Evolutionary conservation across 306 rosid genomes (phyloP), one percentile per base, ranked within the genome.

Genomic region (Begonia fuchsioides): DNA sequence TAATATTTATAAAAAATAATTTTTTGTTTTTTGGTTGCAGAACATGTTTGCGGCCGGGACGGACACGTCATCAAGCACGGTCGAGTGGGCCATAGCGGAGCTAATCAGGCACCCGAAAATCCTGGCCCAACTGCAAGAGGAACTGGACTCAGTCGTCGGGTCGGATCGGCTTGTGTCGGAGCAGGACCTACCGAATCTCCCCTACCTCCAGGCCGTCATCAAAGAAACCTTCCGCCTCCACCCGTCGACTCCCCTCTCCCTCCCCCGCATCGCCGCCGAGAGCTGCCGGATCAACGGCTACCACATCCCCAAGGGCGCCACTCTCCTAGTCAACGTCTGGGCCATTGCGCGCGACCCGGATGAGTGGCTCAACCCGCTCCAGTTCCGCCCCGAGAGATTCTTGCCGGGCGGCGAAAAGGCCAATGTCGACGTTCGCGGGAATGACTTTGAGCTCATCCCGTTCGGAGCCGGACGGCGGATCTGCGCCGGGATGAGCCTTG

Each of bases 391-490:
- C 0, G 82, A 77, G 17, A 62, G 93, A 19, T 85, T 85, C 54
- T 38, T 85, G 0, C 70, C 73, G 0, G 86, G 83, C 2, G 73
- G 82, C 0, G 32, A 20, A 20, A 20, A 77, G 47, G 54, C 46
- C 14, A 10, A 51, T 7, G 82, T 67, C 7, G 93, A 81, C 16
- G 5, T 80, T 3, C 66, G 16, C 9, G 93, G 87, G 2, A 78
- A 73, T 51, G 62, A 85, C 16, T 85, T 85, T 26, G 94, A 80
- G 68, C 71, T 62, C 12, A 77, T 85, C 13, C 95, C 95, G 0
- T 85, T 85, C 10, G 93, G 95, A 12, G 87, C 87, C 0, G 95
- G 95, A 11, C 70, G 93, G 0, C 81, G 93, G 45, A 78, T 85
- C 8, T 81, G 93, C 47, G 93, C 69, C 0, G 87, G 93, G 1